Evolutionary conservation across 768 basidiomycete genomes (phyloP).

Genomic region (Amanita brunnescens): DNA sequence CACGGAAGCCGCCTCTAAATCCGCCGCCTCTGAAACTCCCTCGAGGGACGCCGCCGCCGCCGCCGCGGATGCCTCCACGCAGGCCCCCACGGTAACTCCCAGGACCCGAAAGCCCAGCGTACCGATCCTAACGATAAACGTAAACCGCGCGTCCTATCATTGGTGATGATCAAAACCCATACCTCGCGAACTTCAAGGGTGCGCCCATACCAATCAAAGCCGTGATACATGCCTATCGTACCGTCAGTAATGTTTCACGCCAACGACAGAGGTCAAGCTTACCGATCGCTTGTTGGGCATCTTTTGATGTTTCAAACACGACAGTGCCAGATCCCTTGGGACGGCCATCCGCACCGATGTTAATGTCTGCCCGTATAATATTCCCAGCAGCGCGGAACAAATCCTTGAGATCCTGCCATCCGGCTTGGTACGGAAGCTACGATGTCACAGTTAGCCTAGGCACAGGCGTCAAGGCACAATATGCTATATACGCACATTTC

Average conservation of each 20-base stretch:
- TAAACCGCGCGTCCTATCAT: background rate
- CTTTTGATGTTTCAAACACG: constrained; percentile 85
- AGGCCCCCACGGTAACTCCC: constrained; percentile 56
- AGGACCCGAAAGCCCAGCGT: constrained; percentile 73
- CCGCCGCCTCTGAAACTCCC: constrained; percentile 15
- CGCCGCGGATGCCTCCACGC: constrained; percentile 43
- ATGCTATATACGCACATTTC: constrained; percentile 54
- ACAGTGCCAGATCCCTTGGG: constrained; percentile 98
- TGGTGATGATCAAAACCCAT: constrained; percentile 12
- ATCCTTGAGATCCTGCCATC: constrained; percentile 98
- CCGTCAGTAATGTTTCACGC: constrained; percentile 2
- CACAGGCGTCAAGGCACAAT: background rate
- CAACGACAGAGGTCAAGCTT: constrained; percentile 23
- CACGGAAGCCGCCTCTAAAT: constrained; percentile 50
- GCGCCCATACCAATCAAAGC: constrained; percentile 96
- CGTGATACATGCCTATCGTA: constrained; percentile 82
- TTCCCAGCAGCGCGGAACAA: constrained; percentile 93
- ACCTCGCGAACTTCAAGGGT: constrained; percentile 95
- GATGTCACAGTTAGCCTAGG: background rate
- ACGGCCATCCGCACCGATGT: constrained; percentile 84
- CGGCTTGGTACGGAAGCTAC: constrained; percentile 92
- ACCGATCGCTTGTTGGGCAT: constrained; percentile 91
- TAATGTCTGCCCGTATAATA: constrained; percentile 93
- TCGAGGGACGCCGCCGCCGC: constrained; percentile 40
- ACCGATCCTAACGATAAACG: constrained; percentile 63